phyloP scores from a whole-genome alignment of 768 basidiomycete species.

The Pleurotus salmoneostramineus region DNA sequence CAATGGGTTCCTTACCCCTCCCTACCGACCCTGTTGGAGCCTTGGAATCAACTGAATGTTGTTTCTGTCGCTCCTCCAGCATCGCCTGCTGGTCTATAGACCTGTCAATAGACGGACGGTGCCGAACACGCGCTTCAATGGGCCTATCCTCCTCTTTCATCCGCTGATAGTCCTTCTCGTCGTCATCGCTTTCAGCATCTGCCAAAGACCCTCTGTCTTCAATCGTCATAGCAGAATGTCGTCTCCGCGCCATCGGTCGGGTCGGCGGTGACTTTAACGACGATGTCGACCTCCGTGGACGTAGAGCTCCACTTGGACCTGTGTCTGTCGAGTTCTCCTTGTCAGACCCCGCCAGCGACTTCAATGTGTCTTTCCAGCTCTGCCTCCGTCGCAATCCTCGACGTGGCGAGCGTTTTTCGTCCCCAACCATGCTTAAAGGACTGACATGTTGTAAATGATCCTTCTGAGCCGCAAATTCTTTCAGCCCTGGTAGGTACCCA shows the following conservation, averaged over 20 bases:
- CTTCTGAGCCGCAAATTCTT: slow-evolving; percentile 70
- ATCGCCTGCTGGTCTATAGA: slow-evolving; percentile 27
- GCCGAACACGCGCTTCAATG: slow-evolving; percentile 66
- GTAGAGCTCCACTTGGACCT: slow-evolving; percentile 13
- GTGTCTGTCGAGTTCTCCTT: slow-evolving; percentile 23
- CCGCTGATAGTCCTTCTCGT: slow-evolving; percentile 42
- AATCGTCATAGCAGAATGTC: slow-evolving; percentile 12
- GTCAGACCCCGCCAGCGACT: slow-evolving; percentile 31
- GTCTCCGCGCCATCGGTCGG: slow-evolving; percentile 2
- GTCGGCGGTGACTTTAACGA: not conserved
- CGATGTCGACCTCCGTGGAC: slow-evolving; percentile 11
- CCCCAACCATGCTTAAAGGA: slow-evolving; percentile 88
- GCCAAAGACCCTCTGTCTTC: slow-evolving; percentile 50
- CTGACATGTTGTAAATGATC: slow-evolving; percentile 87
- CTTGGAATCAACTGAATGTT: slow-evolving; percentile 35
- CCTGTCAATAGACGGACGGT: slow-evolving; percentile 6
- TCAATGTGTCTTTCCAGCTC: slow-evolving; percentile 60
- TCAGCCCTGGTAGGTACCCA: slow-evolving; percentile 70
- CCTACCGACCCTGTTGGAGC: slow-evolving; percentile 18
- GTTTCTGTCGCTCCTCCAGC: slow-evolving; percentile 46
- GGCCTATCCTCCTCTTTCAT: slow-evolving; percentile 71
- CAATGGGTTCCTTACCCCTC: slow-evolving; percentile 59
- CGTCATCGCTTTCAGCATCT: slow-evolving; percentile 51
- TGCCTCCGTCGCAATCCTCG: slow-evolving; percentile 48
- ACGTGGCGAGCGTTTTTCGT: slow-evolving; percentile 38